Evolutionary conservation across 1,139 yeast genomes (phyloP), one percentile per base, ranked within the genome.

Genomic region (Diutina sp.): DNA sequence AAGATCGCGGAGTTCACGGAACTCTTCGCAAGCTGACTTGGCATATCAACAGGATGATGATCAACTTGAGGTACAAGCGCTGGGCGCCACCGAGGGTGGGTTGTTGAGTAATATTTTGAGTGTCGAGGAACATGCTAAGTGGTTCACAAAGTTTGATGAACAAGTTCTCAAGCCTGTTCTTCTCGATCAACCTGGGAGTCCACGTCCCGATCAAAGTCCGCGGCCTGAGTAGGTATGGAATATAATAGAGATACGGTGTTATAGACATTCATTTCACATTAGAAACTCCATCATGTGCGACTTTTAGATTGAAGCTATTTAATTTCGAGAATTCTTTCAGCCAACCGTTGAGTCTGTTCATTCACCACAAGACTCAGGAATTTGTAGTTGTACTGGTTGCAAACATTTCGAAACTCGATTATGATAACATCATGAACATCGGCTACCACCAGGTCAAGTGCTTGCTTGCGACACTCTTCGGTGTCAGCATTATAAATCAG

Each of bases 101-200:
- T 71, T 74, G 2, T 64, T 76, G 50, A 75, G 76, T 2, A 73
- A 78, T 5, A 72, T 76, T 58, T 65, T 76, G 50, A 79, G 81
- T 60, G 83, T 88, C 6, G 95, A 87, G 63, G 90, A 85, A 60
- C 89, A 85, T 60, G 87, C 95, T 12, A 84, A 83, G 65, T 93
- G 99, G 97, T 93, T 93, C 69, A 85, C 90, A 30, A 86, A 84
- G 64, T 89, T 93, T 67, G 99, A 93, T 67, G 97, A 93, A 63
- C 88, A 90, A 66, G 95, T 93, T n/a, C 78, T 93, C 62, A 95
- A 93, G 68, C 99, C 99, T 0, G 98, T 93, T 0, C 78, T 93
- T 58, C 77, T 93, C 60, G 99, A 93, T 35, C 41, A 50, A 16
- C 41, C 41, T 35, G 44, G 44, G 16, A 28, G 41, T 16, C 53